Evolutionary conservation across 2,329 filamentous ascomycete genomes (phyloP), one percentile per base, ranked within the genome.

Genomic region (Scorias spongiosa): DNA sequence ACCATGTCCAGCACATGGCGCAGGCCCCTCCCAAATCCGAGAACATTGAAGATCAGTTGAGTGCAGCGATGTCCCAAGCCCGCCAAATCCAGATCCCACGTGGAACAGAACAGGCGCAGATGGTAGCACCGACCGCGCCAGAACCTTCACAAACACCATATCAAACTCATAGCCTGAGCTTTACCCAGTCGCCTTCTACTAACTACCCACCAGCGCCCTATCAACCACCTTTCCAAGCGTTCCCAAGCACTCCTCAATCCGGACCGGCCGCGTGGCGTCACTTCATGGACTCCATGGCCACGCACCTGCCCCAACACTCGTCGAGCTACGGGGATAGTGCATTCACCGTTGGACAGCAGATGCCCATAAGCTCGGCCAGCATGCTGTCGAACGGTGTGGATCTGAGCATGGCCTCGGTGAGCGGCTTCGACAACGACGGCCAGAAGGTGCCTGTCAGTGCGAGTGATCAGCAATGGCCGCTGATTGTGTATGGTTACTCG

Each of bases 181-280:
- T n/a, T 40, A 42, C 18, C 20, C 38, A 18, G 9, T 26, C 28
- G 20, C 12, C 30, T 29, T 39, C 28, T n/a, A 30, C 46, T 11
- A 15, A 42, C 18, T 42, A 39, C 42, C 26, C 38, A 30, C 10
- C 29, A n/a, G 14, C 32, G 7, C 42, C 41, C 28, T 17, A 9
- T 37, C 10, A 40, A 42, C 40, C 39, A 38, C 17, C 43, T 9
- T 36, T 12, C 32, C 32, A 36, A 17, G 28, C 15, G 12, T 29
- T 36, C 28, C 12, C 37, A 39, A n/a, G 20, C n/a, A 32, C 32
- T 38, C 45, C 43, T 29, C 42, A 42, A 11, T 44, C 49, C 2
- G 55, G 55, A 8, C 55, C 56, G 1, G 50, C 54, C 8, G 56
- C 58, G 1, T 61, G 58, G 58, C 51, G 55, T 15, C 50, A 55